phyloP scores from a whole-genome alignment of 1,139 yeast species.

The Zygoascus hellenicus region DNA sequence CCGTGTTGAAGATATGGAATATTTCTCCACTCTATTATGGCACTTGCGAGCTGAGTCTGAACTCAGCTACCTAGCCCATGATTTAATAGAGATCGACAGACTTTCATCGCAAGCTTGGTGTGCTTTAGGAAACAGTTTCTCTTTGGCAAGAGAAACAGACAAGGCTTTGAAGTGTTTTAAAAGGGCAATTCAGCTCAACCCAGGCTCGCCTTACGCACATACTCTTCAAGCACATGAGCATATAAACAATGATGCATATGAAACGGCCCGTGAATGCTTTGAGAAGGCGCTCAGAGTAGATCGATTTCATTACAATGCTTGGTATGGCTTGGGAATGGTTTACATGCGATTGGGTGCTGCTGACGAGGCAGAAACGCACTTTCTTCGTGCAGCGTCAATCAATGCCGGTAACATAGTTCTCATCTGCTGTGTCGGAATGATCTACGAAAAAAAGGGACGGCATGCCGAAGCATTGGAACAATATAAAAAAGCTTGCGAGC shows the following conservation, averaged over 20 bases:
- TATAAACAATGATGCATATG: constrained; percentile 83
- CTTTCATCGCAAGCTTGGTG: constrained; percentile 85
- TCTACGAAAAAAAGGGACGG: constrained; percentile 69
- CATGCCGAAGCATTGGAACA: constrained; percentile 70
- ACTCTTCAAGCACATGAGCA: constrained; percentile 93
- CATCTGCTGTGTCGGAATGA: constrained; percentile 93
- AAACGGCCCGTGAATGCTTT: constrained; percentile 81
- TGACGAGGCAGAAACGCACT: constrained; percentile 78
- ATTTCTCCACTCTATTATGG: constrained; percentile 87
- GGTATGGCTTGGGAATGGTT: constrained; percentile 95
- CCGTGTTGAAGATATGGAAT: constrained; percentile 86
- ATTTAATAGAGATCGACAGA: constrained; percentile 61
- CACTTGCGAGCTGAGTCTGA: constrained; percentile 82
- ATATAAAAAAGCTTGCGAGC: constrained; percentile 74
- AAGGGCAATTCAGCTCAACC: constrained; percentile 66
- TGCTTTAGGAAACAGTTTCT: constrained; percentile 81
- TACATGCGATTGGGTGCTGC: constrained; percentile 81
- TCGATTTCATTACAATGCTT: constrained; percentile 84
- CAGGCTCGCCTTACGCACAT: constrained; percentile 79
- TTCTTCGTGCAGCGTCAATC: constrained; percentile 78
- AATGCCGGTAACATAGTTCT: constrained; percentile 88
- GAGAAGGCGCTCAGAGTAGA: constrained; percentile 72
- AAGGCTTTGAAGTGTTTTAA: constrained; percentile 87
- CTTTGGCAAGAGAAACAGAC: constrained; percentile 77
- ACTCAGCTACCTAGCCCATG: constrained; percentile 75